Base-by-base conservation (phyloP, 805 yeast species). In the Diddensiella caesifluorescens region DNA sequence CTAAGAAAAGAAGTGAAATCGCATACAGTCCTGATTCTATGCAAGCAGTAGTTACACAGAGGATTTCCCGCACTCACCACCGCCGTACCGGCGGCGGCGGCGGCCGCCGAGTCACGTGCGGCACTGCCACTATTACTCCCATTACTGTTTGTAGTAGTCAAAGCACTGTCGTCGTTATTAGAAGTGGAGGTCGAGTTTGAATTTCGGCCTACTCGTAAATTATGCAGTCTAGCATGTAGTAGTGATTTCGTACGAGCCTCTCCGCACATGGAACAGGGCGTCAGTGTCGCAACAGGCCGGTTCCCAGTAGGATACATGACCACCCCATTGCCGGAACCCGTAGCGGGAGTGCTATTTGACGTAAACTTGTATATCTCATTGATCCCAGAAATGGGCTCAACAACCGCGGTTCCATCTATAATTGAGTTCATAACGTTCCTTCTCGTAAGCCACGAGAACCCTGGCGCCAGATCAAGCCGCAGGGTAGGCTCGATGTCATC, bases 371-470 rank as follows among this genome's bases (percentile, higher is more conserved):
- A 82, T 1, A 77, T 74, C 60, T 84, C 94, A 54, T 89, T 88
- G 30, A 82, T 72, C 0, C 90, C 89, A 39, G 86, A 77, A 5
- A 89, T 74, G 0, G 98, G 98, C 61, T 88, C 95, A 29, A 90
- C 79, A 2, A 78, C 70, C 4, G 86, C 87, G 33, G 82, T 71
- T 2, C 94, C 94, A 39, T 88, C 96, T 23, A 83, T 73, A 48
- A 90, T 70, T 13, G 80, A 73, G 35, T 70, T 62, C 69, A 88
- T 68, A 42, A 89, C 71, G 9, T 78, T 64, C 42, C 83, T 71
- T 47, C 75, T 73, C 38, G 70, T 75, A 43, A 80, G 71, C 76
- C 79, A 80, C 21, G 80, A 69, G 38, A 80, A 60, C 13, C 81
- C 79, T 2, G 80, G 77, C 0, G 89, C 79, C 31, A 63, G 57